Evolutionary conservation across 495 filamentous ascomycete genomes (phyloP).

Genomic region (Sordaria brevicollis): DNA sequence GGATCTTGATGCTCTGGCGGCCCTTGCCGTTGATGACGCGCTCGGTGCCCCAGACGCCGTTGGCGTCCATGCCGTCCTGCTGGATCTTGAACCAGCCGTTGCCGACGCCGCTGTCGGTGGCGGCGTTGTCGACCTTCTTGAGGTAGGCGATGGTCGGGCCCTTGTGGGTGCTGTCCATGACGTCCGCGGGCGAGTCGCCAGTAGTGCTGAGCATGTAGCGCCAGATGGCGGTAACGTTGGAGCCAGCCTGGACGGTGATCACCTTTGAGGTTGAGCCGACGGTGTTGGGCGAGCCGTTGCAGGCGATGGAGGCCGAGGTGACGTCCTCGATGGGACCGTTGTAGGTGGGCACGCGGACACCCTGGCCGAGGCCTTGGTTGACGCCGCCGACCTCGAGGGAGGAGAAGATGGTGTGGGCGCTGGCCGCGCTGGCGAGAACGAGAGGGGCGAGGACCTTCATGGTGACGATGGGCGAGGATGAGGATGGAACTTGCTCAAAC

Average conservation of each 20-base stretch:
- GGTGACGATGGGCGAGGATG: background rate
- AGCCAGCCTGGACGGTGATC: conserved; percentile 22
- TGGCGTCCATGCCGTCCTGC: conserved; percentile 30
- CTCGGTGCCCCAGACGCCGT: conserved; percentile 33
- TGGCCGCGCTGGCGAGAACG: conserved; percentile 15
- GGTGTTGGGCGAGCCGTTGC: conserved; percentile 47
- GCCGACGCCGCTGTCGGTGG: conserved; percentile 30
- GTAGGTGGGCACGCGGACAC: conserved; percentile 20
- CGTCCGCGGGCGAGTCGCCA: conserved; percentile 28
- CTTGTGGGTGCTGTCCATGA: conserved; percentile 36
- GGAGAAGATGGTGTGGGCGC: conserved; percentile 24
- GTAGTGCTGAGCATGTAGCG: conserved; percentile 33
- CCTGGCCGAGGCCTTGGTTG: conserved; percentile 18
- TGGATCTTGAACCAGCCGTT: conserved; percentile 43
- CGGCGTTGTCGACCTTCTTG: conserved; percentile 38
- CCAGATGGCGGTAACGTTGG: conserved; percentile 31
- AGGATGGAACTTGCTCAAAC: background rate
- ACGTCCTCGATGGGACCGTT: conserved; percentile 44
- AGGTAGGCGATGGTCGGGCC: conserved; percentile 40
- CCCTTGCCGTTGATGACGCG: conserved; percentile 39
- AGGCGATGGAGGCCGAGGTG: conserved; percentile 37
- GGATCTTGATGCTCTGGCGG: conserved; percentile 33
- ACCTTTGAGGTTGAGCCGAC: conserved; percentile 27
- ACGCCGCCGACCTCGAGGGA: conserved; percentile 19
- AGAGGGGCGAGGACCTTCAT: conserved; percentile 21